A percentile compares a stretch with the other conserved stretches of the same genome.
Conservation (phyloP, 2,329 filamentous ascomycete species). For the Fusarium illudens region DNA sequence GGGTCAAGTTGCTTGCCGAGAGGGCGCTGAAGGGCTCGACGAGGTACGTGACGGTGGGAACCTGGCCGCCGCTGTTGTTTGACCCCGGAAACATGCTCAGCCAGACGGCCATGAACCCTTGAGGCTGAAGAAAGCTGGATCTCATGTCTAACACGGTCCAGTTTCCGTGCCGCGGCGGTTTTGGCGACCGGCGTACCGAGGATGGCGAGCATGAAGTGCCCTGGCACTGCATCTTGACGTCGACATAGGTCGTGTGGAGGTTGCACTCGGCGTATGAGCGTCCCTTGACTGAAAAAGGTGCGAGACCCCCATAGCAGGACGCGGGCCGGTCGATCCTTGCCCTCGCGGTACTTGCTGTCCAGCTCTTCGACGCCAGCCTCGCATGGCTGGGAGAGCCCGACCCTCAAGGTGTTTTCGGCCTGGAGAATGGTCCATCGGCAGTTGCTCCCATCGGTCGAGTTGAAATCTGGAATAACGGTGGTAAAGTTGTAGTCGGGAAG, state of each 20-base stretch:
- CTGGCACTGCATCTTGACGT: not conserved
- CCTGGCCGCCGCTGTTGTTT: not conserved
- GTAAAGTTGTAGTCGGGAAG: not conserved
- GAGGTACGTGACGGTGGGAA: not conserved
- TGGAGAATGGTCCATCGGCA: accelerated
- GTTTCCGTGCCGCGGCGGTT: not conserved
- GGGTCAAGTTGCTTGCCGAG: not conserved
- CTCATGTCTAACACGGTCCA: not conserved
- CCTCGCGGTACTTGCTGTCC: not conserved
- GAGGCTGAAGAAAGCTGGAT: not conserved
- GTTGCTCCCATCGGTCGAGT: not conserved
- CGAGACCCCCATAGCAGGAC: not conserved
- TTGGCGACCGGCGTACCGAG: not conserved
- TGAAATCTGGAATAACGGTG: not conserved
- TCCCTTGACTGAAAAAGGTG: not conserved
- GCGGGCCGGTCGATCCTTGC: not conserved
- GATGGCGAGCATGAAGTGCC: not conserved
- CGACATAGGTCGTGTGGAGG: not conserved
- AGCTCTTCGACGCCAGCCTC: accelerated
- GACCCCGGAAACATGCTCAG: not conserved
- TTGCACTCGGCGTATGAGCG: not conserved
- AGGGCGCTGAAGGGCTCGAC: not conserved
- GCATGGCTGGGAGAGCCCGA: not conserved
- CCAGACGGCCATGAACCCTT: not conserved
- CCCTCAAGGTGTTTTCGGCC: not conserved